Conservation (phyloP, 176 grass and related monocot genomes). For the Aegilops bicornis region DNA sequence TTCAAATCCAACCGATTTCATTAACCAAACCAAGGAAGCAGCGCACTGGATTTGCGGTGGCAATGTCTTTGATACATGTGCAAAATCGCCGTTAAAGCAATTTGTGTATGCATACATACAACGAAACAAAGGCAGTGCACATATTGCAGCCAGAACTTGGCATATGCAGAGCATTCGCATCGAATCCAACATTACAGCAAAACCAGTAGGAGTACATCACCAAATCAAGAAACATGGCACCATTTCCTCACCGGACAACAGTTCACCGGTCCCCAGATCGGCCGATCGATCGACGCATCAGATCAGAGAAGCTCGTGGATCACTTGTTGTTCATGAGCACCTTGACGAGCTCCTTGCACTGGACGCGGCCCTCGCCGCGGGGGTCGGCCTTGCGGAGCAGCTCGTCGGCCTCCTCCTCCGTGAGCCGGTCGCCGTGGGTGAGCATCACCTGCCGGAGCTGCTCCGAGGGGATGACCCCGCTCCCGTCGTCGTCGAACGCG, state of each 20-base stretch:
- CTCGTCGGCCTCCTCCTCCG: constrained; percentile 59
- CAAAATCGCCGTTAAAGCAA: background rate
- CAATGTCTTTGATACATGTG: background rate
- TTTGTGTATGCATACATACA: background rate
- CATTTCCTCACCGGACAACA: background rate
- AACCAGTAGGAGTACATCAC: background rate
- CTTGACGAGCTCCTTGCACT: constrained; percentile 48
- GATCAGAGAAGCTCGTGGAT: background rate
- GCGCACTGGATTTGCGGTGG: too few relatives aligned
- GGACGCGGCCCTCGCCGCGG: constrained; percentile 23
- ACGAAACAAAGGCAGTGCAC: background rate
- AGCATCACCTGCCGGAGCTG: constrained; percentile 62
- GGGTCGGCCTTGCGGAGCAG: constrained; percentile 54
- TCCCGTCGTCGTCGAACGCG: constrained; percentile 46
- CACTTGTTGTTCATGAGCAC: constrained; percentile 41
- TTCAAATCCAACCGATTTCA: too few relatives aligned
- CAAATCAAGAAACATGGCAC: background rate
- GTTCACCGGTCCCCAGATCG: too few relatives aligned
- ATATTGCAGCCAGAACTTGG: background rate
- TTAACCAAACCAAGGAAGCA: too few relatives aligned
- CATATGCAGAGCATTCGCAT: background rate
- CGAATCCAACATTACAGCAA: background rate
- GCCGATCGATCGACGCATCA: background rate
- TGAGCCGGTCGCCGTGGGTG: constrained; percentile 48
- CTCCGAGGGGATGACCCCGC: constrained; percentile 46